Percentiles rank a stretch among this genome's conserved stretches.
phyloP scores from a whole-genome alignment of 768 basidiomycete genomes.

The Porphyrellus cyaneotinctus region DNA sequence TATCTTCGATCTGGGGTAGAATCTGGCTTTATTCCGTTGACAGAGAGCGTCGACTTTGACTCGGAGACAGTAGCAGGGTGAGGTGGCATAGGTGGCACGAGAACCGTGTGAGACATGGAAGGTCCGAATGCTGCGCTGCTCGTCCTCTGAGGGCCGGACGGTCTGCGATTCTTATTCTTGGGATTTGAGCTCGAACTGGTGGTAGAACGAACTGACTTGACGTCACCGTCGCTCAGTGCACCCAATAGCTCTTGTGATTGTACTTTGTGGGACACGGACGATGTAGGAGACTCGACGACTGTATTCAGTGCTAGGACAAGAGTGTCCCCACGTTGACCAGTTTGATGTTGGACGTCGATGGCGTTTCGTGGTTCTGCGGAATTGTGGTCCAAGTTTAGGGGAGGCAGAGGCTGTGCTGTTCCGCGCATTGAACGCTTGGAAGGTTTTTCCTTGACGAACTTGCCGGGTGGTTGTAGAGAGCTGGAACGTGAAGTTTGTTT shows the following conservation, averaged over 20 bases:
- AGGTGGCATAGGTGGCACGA: conserved; percentile 37
- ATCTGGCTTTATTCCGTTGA: conserved; percentile 14
- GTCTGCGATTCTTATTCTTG: conserved; percentile 15
- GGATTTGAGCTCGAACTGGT: conserved; percentile 26
- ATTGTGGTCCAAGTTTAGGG: conserved; percentile 23
- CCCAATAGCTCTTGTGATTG: conserved; percentile 19
- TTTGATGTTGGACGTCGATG: conserved; percentile 13
- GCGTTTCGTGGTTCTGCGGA: conserved; percentile 6
- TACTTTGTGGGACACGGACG: conserved; percentile 3
- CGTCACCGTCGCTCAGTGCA: conserved; percentile 21
- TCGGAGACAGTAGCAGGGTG: conserved; percentile 9
- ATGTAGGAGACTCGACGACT: conserved; percentile 24
- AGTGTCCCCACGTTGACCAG: conserved; percentile 21
- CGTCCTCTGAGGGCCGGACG: conserved; percentile 33
- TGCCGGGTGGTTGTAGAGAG: not conserved
- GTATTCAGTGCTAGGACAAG: not conserved
- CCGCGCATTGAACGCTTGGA: conserved; percentile 27
- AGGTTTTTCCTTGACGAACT: conserved; percentile 7
- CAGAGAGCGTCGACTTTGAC: conserved; percentile 18
- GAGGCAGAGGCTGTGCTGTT: conserved; percentile 27
- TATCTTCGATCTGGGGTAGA: conserved; percentile 1
- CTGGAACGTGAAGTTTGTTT: conserved; percentile 9
- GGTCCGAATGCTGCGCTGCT: conserved; percentile 62
- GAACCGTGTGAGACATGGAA: conserved; percentile 59
- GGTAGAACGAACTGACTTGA: conserved; percentile 23